Conservation (phyloP, 1,284 basidiomycete genomes). For the Tetrapyrgos nigripes region DNA sequence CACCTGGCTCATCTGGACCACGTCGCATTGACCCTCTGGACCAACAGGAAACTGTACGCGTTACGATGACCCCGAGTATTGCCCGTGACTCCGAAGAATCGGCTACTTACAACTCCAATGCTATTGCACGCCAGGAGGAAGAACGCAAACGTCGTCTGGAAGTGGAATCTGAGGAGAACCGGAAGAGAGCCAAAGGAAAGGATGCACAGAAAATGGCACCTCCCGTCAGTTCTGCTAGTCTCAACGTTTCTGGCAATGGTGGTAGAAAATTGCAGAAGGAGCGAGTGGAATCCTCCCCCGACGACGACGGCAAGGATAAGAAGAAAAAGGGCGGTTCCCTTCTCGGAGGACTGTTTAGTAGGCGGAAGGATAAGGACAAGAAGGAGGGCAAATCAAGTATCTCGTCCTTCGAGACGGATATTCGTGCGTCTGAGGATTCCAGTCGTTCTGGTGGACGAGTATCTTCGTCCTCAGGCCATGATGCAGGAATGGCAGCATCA, state of each 20-base stretch:
- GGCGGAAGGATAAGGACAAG: constrained; percentile 77
- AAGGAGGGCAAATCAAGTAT: constrained; percentile 37
- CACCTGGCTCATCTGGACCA: constrained; percentile 21
- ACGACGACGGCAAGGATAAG: constrained; percentile 52
- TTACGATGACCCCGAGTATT: constrained; percentile 80
- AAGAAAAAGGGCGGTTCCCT: constrained; percentile 73
- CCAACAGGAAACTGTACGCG: constrained; percentile 66
- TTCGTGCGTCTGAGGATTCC: constrained; percentile 59
- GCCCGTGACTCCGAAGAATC: constrained; percentile 58
- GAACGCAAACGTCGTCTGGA: constrained; percentile 65
- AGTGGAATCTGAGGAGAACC: constrained; percentile 67
- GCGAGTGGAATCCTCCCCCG: constrained; percentile 36
- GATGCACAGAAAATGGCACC: constrained; percentile 40
- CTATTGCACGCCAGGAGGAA: constrained; percentile 54
- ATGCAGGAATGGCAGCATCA: constrained; percentile 37
- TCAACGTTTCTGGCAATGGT: constrained; percentile 16
- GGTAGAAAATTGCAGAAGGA: constrained; percentile 71
- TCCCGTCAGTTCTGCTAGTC: constrained; percentile 44
- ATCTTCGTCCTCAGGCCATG: constrained; percentile 12
- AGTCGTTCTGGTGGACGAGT: constrained; percentile 45
- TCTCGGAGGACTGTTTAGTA: constrained; percentile 76
- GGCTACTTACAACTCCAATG: constrained; percentile 45
- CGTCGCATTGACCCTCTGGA: constrained; percentile 10
- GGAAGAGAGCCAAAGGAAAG: constrained; percentile 50
- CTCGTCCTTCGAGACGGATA: constrained; percentile 15